phyloP scores from a whole-genome alignment of 2,329 filamentous ascomycete species.

The Scedosporium minutisporum region DNA sequence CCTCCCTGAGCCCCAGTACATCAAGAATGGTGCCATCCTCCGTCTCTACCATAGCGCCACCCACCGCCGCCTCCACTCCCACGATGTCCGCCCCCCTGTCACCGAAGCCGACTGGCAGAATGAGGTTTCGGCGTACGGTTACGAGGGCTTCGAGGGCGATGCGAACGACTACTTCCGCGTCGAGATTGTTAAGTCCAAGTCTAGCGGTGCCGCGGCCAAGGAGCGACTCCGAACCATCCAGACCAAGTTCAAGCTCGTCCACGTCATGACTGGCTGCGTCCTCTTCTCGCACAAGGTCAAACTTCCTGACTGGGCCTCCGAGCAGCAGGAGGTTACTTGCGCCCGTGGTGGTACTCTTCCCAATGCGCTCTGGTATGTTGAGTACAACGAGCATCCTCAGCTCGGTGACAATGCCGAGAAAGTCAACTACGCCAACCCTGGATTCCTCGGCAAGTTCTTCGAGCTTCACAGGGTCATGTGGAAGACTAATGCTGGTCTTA shows the following conservation, averaged over 20 bases:
- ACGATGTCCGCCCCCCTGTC: conserved; percentile 81
- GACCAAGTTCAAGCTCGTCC: conserved; percentile 90
- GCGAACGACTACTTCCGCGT: conserved; percentile 93
- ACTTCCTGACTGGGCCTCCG: conserved; percentile 92
- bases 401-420: conserved; percentile 71
- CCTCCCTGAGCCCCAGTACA: conserved; percentile 52
- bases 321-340: conserved; percentile 98
- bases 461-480: conserved; percentile 98
- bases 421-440: conserved; percentile 90
- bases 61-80: conserved; percentile 85
- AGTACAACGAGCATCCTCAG: conserved; percentile 76
- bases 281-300: conserved; percentile 99
- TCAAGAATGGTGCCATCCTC: conserved; percentile 73
- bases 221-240: conserved; percentile 84
- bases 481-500: conserved; percentile 92
- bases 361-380: conserved; percentile 96
- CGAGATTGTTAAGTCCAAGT: conserved; percentile 88
- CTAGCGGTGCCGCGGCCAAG: conserved; percentile 68
- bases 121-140: conserved; percentile 93
- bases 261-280: conserved; percentile 92
- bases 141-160: conserved; percentile 92
- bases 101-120: conserved; percentile 90
- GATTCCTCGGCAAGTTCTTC: conserved; percentile 96
- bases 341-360: conserved; percentile 83
- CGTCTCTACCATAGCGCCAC: conserved; percentile 78